phyloP scores from a whole-genome alignment of 164 flowering plant genomes.

The Vitis amurensis region DNA sequence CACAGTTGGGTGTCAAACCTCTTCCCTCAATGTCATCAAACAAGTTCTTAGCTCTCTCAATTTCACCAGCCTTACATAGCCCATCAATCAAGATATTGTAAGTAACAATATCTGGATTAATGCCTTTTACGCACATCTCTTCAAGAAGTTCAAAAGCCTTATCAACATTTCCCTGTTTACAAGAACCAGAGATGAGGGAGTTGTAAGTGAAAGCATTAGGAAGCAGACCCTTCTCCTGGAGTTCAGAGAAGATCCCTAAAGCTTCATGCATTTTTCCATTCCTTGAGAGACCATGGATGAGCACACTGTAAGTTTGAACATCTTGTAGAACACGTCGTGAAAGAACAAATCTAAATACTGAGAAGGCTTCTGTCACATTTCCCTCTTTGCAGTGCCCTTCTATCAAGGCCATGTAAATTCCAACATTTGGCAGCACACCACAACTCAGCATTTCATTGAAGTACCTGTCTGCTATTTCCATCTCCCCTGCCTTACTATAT shows the following conservation, averaged over 20 bases:
- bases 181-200: conserved; percentile 62
- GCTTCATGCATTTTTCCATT: conserved; percentile 68
- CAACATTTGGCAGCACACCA: conserved; percentile 56
- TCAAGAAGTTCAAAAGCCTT: conserved; percentile 51
- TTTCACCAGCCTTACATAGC: conserved; percentile 55
- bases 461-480: conserved; percentile 49
- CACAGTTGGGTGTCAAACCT: conserved; percentile 48
- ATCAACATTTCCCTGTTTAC: conserved; percentile 47
- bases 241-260: conserved; percentile 42
- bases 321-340: conserved; percentile 46
- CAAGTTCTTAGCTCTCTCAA: conserved; percentile 52
- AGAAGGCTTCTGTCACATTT: conserved; percentile 42
- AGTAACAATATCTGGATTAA: conserved; percentile 58
- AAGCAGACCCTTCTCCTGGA: conserved; percentile 45
- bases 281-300: conserved; percentile 59
- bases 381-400: conserved; percentile 60
- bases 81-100: conserved; percentile 66
- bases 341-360: conserved; percentile 46
- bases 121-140: conserved; percentile 59
- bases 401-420: conserved; percentile 45
- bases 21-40: conserved; percentile 42
- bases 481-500: conserved; percentile 51
- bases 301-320: conserved; percentile 43
- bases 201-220: conserved; percentile 63
- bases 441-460: conserved; percentile 55